Evolutionary conservation across 1,284 basidiomycete species (phyloP).

Genomic region (Ustilago tritici): DNA sequence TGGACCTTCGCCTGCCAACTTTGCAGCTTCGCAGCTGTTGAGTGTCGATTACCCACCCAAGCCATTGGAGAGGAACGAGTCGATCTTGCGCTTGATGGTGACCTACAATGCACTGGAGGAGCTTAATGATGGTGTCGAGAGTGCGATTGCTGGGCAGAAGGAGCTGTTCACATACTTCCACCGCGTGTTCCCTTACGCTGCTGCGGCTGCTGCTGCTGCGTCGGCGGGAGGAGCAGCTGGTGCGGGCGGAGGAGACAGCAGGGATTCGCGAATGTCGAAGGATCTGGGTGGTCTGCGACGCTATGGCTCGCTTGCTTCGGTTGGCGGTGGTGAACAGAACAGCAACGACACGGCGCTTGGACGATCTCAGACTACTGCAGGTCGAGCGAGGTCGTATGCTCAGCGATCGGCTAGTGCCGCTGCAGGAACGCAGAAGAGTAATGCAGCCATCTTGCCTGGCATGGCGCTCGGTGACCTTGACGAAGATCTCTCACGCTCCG

Average conservation of each 20-base stretch:
- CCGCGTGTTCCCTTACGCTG: constrained; percentile 51
- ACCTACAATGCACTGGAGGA: constrained; percentile 87
- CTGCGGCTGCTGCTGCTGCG: constrained; percentile 40
- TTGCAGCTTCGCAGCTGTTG: constrained; percentile 71
- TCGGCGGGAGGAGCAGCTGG: constrained; percentile 20
- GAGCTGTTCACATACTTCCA: constrained; percentile 85
- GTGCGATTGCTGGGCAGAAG: constrained; percentile 84
- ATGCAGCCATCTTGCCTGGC: constrained; percentile 31
- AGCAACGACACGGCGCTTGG: constrained; percentile 27
- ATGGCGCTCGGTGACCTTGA: constrained; percentile 28
- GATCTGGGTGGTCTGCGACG: constrained; percentile 33
- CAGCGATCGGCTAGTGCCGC: constrained; percentile 26
- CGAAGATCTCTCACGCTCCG: constrained; percentile 29
- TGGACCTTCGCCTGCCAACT: constrained; percentile 60
- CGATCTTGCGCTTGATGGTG: constrained; percentile 86
- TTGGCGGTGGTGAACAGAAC: constrained; percentile 22
- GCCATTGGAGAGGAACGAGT: constrained; percentile 78
- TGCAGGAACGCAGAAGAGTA: constrained; percentile 12
- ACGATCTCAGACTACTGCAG: constrained; percentile 28
- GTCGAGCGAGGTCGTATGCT: constrained; percentile 35
- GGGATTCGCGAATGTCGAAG: constrained; percentile 20
- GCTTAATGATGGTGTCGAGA: constrained; percentile 85
- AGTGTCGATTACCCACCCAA: constrained; percentile 73
- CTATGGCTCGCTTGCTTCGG: constrained; percentile 35
- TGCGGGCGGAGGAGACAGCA: not conserved